A percentile compares a stretch with the other conserved stretches of the same genome.
Conservation (phyloP, 1,284 basidiomycete species). For the Lentinula novae-zelandiae region DNA sequence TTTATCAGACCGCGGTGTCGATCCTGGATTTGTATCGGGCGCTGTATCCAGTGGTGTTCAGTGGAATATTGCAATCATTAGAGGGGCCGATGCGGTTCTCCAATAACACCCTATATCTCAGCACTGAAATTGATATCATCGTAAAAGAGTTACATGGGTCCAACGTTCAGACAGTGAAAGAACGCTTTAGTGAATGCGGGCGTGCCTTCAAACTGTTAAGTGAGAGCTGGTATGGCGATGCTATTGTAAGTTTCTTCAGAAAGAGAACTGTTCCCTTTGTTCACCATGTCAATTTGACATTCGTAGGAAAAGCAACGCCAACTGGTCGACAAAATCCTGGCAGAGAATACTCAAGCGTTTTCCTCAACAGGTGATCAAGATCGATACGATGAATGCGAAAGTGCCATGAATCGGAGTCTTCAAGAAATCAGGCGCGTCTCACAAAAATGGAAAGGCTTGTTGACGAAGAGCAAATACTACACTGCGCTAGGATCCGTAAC, state of each 20-base stretch:
- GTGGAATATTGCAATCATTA: conserved; percentile 47
- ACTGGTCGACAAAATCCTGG: conserved; percentile 38
- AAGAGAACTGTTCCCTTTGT: neutral
- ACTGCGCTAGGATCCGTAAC: conserved; percentile 71
- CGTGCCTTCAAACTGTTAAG: conserved; percentile 48
- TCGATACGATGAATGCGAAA: conserved; percentile 77
- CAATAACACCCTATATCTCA: conserved; percentile 82
- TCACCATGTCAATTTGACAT: neutral
- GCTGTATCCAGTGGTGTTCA: conserved; percentile 72
- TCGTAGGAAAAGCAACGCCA: conserved; percentile 34
- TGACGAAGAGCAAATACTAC: conserved; percentile 47
- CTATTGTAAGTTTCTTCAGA: conserved; percentile 47
- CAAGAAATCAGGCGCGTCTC: conserved; percentile 65
- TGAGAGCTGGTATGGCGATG: conserved; percentile 65
- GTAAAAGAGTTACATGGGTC: conserved; percentile 23
- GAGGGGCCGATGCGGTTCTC: conserved; percentile 75
- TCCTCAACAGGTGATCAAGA: conserved; percentile 69
- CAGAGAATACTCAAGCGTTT: conserved; percentile 66
- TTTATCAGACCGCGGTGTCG: conserved; percentile 61
- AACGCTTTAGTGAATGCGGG: conserved; percentile 47
- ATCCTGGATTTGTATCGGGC: conserved; percentile 82
- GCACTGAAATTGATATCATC: conserved; percentile 41
- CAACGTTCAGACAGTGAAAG: conserved; percentile 30
- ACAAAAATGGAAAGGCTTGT: conserved; percentile 70
- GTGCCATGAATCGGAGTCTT: conserved; percentile 63